Evolutionary conservation across 1,284 basidiomycete genomes (phyloP).

Genomic region (Papiliotrema nemorosa): DNA sequence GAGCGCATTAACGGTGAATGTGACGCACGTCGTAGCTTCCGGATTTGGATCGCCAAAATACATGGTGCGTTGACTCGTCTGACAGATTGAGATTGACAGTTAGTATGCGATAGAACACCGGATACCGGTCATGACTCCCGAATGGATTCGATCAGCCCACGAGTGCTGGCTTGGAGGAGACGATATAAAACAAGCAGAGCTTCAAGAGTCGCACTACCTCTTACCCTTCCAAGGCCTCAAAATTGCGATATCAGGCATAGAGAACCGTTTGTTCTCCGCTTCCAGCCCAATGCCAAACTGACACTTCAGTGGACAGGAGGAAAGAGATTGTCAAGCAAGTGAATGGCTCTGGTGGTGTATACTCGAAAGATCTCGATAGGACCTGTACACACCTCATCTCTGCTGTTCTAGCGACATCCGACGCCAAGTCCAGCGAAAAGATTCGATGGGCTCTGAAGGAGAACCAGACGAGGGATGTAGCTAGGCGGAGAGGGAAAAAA

Average conservation of each 20-base stretch:
- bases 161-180: constrained; percentile 26
- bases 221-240: constrained; percentile 36
- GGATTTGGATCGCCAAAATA: constrained; percentile 39
- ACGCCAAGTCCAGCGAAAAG: constrained; percentile 37
- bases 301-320: constrained; percentile 32
- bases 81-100: neutral
- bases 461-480: constrained; percentile 25
- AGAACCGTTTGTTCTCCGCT: constrained; percentile 20
- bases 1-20: constrained; percentile 35
- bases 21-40: constrained; percentile 42
- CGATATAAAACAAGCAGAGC: constrained; percentile 27
- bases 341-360: constrained; percentile 34
- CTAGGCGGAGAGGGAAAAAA: constrained; percentile 28
- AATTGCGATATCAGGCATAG: constrained; percentile 42
- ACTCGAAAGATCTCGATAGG: constrained; percentile 44
- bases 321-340: constrained; percentile 39
- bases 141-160: constrained; percentile 38
- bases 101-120: constrained; percentile 43
- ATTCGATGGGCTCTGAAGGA: constrained; percentile 43
- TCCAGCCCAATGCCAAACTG: neutral
- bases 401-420: constrained; percentile 28
- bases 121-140: constrained; percentile 37
- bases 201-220: constrained; percentile 24
- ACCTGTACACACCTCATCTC: constrained; percentile 45
- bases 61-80: constrained; percentile 21